Percentiles rank a stretch among this genome's conserved stretches.
These are phyloP conservation scores for Beverwykella pulmonaria DNA, from an alignment of 495 filamentous ascomycete species.

Conservation along the genomic window DNA sequence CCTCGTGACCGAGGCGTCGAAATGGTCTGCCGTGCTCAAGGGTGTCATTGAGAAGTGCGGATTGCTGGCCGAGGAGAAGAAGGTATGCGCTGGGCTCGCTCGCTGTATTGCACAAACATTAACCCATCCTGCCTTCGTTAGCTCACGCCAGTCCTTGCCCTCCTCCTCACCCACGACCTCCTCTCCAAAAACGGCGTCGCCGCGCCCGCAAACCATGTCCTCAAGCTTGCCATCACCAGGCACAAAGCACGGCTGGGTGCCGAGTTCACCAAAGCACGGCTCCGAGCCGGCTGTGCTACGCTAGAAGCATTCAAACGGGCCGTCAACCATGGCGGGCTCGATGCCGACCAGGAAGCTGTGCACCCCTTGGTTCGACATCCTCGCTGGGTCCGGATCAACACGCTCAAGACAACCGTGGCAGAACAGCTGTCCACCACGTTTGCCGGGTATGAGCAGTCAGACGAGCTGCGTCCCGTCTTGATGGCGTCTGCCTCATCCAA, in stretches of 20 bases:
- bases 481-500: constrained; percentile 36
- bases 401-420: constrained; percentile 68
- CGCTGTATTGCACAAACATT: neutral
- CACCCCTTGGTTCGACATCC: constrained; percentile 54
- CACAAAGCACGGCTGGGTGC: constrained; percentile 80
- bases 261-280: constrained; percentile 76
- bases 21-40: constrained; percentile 84
- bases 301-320: constrained; percentile 63
- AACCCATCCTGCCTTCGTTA: constrained; percentile 31
- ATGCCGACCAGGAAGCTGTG: neutral
- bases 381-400: constrained; percentile 88
- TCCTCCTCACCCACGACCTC: constrained; percentile 85
- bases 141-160: constrained; percentile 77
- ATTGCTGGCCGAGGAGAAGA: constrained; percentile 63
- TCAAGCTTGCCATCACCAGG: constrained; percentile 70
- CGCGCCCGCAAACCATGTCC: constrained; percentile 72
- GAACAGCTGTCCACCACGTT: constrained; percentile 73
- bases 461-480: constrained; percentile 52
- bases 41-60: constrained; percentile 77
- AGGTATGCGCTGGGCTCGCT: constrained; percentile 58
- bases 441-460: constrained; percentile 55
- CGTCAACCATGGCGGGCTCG: constrained; percentile 51
- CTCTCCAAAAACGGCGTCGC: constrained; percentile 79
- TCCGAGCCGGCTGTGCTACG: constrained; percentile 68
- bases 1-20: constrained; percentile 77